Evolutionary conservation across 352 stramenopile species (phyloP).

Genomic region (Globisporangium cystogenes): DNA sequence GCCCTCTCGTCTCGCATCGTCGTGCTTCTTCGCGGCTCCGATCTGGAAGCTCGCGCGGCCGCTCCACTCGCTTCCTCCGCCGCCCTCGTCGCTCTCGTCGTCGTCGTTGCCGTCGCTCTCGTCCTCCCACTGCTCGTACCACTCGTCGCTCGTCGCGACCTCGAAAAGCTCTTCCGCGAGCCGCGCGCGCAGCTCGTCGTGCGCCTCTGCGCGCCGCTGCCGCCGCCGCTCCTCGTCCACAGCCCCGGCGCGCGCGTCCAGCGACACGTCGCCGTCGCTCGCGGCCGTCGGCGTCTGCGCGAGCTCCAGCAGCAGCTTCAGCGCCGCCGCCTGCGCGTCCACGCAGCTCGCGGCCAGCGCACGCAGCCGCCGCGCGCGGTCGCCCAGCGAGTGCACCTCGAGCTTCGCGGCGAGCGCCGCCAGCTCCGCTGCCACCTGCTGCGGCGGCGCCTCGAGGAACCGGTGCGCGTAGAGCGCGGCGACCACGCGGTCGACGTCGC

Average conservation of each 20-base stretch:
- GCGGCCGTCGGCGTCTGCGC: slow-evolving; percentile 36
- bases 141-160: slow-evolving; percentile 63
- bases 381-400: slow-evolving; percentile 41
- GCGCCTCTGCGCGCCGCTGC: slow-evolving; percentile 5
- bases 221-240: slow-evolving; percentile 17
- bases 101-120: slow-evolving; percentile 27
- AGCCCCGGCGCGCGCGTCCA: slow-evolving; percentile 13
- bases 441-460: slow-evolving; percentile 43
- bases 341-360: slow-evolving; percentile 21
- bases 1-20: not conserved
- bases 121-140: slow-evolving; percentile 46
- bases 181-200: slow-evolving; percentile 21
- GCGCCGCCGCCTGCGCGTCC: slow-evolving; percentile 26
- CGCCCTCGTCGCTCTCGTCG: slow-evolving; percentile 6
- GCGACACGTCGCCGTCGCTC: slow-evolving; percentile 23
- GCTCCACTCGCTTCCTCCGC: not conserved
- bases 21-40: not conserved
- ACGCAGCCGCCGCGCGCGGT: slow-evolving; percentile 31
- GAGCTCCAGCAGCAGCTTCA: slow-evolving; percentile 62
- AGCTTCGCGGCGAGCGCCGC: slow-evolving; percentile 43
- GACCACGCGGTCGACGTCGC: slow-evolving; percentile 44
- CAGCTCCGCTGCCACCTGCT: slow-evolving; percentile 38
- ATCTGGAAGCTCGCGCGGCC: not conserved
- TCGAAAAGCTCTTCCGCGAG: slow-evolving; percentile 50
- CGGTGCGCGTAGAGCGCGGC: slow-evolving; percentile 37